These are phyloP conservation scores for Xylaria sp. DNA, from an alignment of 2,329 filamentous ascomycete genomes.

Conservation along the genomic window DNA sequence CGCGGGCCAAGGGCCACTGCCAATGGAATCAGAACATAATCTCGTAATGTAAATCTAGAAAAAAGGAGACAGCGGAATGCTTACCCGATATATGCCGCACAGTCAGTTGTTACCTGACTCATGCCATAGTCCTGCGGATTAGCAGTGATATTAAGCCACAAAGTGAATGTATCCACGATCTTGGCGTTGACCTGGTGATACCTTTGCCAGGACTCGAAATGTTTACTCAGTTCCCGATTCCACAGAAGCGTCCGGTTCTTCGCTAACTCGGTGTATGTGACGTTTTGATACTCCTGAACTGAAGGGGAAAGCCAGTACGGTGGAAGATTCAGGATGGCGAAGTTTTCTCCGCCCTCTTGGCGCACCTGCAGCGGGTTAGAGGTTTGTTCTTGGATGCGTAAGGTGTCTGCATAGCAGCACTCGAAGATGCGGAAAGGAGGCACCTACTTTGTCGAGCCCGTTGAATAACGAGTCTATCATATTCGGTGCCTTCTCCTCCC, in stretches of 20 bases:
- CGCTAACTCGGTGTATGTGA: conserved; percentile 28
- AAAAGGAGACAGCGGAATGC: neutral
- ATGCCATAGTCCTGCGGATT: conserved; percentile 27
- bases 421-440: neutral
- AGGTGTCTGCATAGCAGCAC: too few relatives aligned
- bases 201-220: conserved; percentile 12
- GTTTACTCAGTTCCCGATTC: conserved; percentile 26
- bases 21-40: conserved; percentile 6
- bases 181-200: conserved; percentile 20
- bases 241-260: conserved; percentile 25
- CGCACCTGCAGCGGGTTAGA: conserved; percentile 20
- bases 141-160: conserved; percentile 31
- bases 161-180: conserved; percentile 30
- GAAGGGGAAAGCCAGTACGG: conserved; percentile 34
- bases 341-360: conserved; percentile 28
- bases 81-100: conserved; percentile 31
- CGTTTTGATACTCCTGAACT: conserved; percentile 29
- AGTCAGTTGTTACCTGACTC: conserved; percentile 33
- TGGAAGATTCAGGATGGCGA: conserved; percentile 30
- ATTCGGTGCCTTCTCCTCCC: conserved; percentile 28
- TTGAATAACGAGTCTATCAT: conserved; percentile 29
- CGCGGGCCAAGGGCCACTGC: conserved; percentile 25
- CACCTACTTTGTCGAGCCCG: conserved; percentile 26
- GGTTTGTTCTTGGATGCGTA: neutral
- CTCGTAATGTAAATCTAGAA: neutral